Conservation (phyloP, 2,329 filamentous ascomycete genomes). For the Diatrype stigma region DNA sequence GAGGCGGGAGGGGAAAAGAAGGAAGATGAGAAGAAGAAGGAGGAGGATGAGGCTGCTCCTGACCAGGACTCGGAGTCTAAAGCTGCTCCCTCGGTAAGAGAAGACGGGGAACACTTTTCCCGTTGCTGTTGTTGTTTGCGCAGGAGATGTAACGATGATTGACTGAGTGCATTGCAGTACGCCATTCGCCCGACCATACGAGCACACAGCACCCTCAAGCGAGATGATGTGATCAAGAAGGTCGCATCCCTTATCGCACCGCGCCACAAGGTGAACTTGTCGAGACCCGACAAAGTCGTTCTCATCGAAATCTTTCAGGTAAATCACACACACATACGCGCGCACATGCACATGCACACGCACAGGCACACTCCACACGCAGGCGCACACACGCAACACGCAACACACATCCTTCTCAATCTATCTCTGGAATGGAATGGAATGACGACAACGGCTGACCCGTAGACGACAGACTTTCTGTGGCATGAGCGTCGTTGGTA, state of each 20-base stretch:
- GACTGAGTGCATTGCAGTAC: slow-evolving; percentile 66
- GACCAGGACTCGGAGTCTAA: too few relatives aligned
- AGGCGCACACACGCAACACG: too few relatives aligned
- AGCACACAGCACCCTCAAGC: slow-evolving; percentile 65
- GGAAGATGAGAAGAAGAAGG: slow-evolving; percentile 6
- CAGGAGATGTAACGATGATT: background rate
- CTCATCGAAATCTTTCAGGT: slow-evolving; percentile 79
- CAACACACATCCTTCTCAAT: too few relatives aligned
- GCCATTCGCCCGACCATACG: slow-evolving; percentile 78
- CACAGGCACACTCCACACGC: too few relatives aligned
- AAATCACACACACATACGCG: slow-evolving; percentile 19
- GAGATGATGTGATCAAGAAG: slow-evolving; percentile 65
- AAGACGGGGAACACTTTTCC: slow-evolving; percentile 8
- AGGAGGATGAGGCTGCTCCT: slow-evolving; percentile 2
- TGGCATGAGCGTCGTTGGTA: slow-evolving; percentile 74
- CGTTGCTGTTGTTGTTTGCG: slow-evolving; percentile 7
- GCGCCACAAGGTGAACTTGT: slow-evolving; percentile 73
- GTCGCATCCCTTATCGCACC: slow-evolving; percentile 63
- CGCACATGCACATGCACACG: slow-evolving; percentile 9
- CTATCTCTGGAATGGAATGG: too few relatives aligned
- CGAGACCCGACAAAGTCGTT: slow-evolving; percentile 72
- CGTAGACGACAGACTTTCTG: slow-evolving; percentile 57
- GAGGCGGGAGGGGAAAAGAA: slow-evolving; percentile 2
- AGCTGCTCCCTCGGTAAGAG: slow-evolving; percentile 41
- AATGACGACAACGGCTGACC: background rate